Evolutionary conservation across 257 asterid species (phyloP).

Genomic region (Jaltomata sinuosa): DNA sequence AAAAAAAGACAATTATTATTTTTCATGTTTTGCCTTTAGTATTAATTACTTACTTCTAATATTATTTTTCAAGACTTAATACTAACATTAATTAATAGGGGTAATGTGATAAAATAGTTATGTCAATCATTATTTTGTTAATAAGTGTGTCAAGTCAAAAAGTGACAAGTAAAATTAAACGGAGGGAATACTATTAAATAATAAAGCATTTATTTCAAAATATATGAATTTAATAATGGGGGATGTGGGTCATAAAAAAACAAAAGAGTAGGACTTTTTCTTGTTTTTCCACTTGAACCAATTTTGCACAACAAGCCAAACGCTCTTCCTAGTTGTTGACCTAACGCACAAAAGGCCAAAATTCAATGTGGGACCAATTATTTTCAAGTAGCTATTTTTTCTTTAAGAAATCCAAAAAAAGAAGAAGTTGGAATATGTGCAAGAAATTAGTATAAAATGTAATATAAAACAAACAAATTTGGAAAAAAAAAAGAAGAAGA

Average conservation of each 20-base stretch:
- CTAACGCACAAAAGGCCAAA: slow-evolving; percentile 42
- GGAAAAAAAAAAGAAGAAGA: not conserved
- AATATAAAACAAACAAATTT: not conserved
- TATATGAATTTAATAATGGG: not conserved
- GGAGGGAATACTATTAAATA: not conserved
- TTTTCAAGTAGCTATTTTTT: not conserved
- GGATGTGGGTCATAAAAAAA: not conserved
- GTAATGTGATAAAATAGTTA: too few species aligned
- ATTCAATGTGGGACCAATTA: slow-evolving; percentile 3
- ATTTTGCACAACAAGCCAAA: slow-evolving; percentile 39
- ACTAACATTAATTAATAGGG: too few species aligned
- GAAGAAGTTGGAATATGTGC: not conserved
- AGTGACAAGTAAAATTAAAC: too few species aligned
- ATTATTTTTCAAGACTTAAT: too few species aligned
- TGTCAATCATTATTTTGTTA: too few species aligned
- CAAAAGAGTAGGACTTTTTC: not conserved
- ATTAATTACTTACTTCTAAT: too few species aligned
- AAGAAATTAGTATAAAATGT: not conserved
- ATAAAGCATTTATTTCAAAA: not conserved
- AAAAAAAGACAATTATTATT: too few species aligned
- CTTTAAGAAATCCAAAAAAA: not conserved
- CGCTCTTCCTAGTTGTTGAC: slow-evolving; percentile 57
- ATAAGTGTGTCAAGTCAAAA: too few species aligned
- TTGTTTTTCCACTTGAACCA: slow-evolving; percentile 34
- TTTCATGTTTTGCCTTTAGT: too few species aligned